Base-by-base conservation (phyloP, 2,329 filamentous ascomycete species). In the Sporothrix inflata region DNA sequence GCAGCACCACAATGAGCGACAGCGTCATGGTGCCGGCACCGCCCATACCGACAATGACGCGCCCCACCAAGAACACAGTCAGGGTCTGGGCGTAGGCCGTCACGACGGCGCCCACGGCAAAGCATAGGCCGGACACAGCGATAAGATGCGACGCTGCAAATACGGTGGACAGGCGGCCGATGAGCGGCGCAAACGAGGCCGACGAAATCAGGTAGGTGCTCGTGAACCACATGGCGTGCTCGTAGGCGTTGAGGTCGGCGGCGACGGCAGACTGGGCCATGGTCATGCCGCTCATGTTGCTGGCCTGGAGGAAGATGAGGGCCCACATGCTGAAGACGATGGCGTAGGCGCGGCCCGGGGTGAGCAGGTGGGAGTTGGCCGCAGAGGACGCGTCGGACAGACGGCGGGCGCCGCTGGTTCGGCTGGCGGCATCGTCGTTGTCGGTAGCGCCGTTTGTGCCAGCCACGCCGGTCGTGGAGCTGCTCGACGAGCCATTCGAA, bases 201-300 rank as follows among this genome's bases (percentile, higher is more conserved):
- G 85, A 84, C 76, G 83, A 79, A 74, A 88, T 85, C 65, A 96
- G 84, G 78, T 93, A 97, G 2, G 91, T 85, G 42, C 91, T 93
- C 8, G 91, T 94, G 79, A 96, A 94, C 93, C 93, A 97, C 80
- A 89, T 92, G 47, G 89, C 90, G 71, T 89, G 84, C 71, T 90
- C 89, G 77, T 93, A 94, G 1, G 92, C 88, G 80, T 92, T 85
- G 1, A 97, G 84, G 75, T 95, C 92, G 8, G 86, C 87, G 1
- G 93, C 92, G 75, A 97, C 93, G 67, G 85, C 85, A 8, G 90
- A 92, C 81, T 96, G 93, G 1, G 91, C 92, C 71, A 94, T 94
- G 6, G 92, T 92, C 78, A 97, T 90, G 76, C 93, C 90, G 14
- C 90, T 93, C 81, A 94, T 93, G 78, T 96, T 96, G 74, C 87